Evolutionary conservation across 345 rosid species (phyloP), one percentile per base, ranked within the genome.

Genomic region (Salix suchowensis): DNA sequence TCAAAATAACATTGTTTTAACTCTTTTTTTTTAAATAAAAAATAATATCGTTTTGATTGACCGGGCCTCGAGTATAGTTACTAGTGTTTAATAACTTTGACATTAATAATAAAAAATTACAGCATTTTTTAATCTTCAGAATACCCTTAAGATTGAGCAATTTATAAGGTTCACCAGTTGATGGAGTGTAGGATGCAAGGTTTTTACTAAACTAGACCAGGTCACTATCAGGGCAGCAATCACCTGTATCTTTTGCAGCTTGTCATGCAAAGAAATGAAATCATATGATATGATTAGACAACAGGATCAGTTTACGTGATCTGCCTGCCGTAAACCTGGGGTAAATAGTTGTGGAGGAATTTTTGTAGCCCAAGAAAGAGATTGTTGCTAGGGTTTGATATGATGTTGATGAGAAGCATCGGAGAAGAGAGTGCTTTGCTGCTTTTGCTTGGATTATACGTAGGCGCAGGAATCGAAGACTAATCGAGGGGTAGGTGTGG

Each of bases 391-490:
- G 64, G 79, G 74, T 30, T 64, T 4, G 3, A n/a, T 60, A 28
- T 55, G 79, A 46, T 76, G 79, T 32, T 6, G 36, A 76, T 6
- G 36, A 76, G 68, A 12, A 58, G 74, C 74, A 69, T 69, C 42
- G 26, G 23, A 58, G 64, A 58, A 58, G 15, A 12, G 66, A 61
- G 50, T 76, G 62, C 58, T 42, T 37, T 9, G 61, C 32, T 40
- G 58, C 60, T 68, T 76, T 69, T 11, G n/a, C 9, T 58, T 42
- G 68, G 50, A 73, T 72, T 65, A 50, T 15, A 18, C 30, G 16
- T 28, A 61, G 3, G 70, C 61, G 14, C 46, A 21, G 1, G 44
- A 4, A 9, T n/a, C 2, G 1, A 58, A 58, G 2, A 4, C 8
- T 23, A 23, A 24, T 39, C 26, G 68, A 61, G 74, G 74, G 68